These are phyloP conservation scores for Austroboletus eburneus DNA, from an alignment of 768 basidiomycete species.

Conservation along the genomic window DNA sequence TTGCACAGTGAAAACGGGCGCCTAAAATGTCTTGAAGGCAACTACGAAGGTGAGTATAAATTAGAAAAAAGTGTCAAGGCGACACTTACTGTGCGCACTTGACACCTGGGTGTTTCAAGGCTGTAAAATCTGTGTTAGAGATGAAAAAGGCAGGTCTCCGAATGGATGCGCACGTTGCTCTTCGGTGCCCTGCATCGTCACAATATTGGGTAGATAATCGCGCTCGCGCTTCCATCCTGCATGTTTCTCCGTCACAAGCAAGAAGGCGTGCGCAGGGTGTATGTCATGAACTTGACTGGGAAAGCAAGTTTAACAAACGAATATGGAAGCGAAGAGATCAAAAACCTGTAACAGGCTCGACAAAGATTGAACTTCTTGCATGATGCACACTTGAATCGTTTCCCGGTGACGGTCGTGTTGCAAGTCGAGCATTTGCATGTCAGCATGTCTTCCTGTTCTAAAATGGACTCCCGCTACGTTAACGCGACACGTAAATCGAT, in stretches of 20 bases:
- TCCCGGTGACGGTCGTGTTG: conserved; percentile 49
- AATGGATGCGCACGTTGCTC: conserved; percentile 51
- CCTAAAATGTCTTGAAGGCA: conserved; percentile 89
- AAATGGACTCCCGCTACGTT: conserved; percentile 19
- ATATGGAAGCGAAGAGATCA: conserved; percentile 7
- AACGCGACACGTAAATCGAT: not conserved
- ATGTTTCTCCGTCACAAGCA: conserved; percentile 68
- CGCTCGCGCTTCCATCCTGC: conserved; percentile 38
- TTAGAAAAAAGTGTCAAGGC: not conserved
- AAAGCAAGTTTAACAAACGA: not conserved
- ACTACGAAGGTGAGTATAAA: conserved; percentile 36
- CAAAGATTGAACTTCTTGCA: conserved; percentile 82
- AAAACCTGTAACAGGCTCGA: conserved; percentile 74
- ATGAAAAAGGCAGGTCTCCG: not conserved
- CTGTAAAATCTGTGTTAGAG: conserved; percentile 32
- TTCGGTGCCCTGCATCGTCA: conserved; percentile 39
- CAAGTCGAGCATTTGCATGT: conserved; percentile 81
- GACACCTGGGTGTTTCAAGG: conserved; percentile 73
- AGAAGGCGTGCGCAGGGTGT: conserved; percentile 85
- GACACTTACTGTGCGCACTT: conserved; percentile 79
- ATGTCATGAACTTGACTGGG: conserved; percentile 84
- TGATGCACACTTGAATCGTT: conserved; percentile 81
- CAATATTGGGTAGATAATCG: conserved; percentile 26
- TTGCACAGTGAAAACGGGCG: conserved; percentile 88
- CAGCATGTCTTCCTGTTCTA: conserved; percentile 68